These are phyloP conservation scores for Aspergillus glaucus DNA, from an alignment of 2,329 filamentous ascomycete species.

Conservation along the genomic window DNA sequence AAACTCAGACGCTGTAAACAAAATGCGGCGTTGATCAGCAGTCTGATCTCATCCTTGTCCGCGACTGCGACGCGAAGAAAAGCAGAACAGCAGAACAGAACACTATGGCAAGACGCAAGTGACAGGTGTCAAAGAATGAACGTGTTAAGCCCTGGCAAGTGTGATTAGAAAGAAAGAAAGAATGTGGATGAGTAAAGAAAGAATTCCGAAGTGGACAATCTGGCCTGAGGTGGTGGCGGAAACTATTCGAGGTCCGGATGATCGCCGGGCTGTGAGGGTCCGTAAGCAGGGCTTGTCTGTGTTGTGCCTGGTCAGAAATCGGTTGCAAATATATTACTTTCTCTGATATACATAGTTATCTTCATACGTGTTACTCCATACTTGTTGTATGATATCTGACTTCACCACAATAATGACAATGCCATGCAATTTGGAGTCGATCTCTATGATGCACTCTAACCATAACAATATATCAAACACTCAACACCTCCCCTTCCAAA, in stretches of 20 bases:
- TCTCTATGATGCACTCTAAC: constrained; percentile 1
- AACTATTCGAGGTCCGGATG: not conserved
- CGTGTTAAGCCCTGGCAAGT: not conserved
- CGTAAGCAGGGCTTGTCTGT: not conserved
- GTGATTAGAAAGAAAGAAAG: not conserved
- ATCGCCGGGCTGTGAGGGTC: not conserved
- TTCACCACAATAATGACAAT: too few relatives aligned
- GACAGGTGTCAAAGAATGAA: not conserved
- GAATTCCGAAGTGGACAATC: constrained; percentile 19
- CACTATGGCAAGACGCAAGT: not conserved
- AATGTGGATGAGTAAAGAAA: not conserved
- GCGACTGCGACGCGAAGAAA: not conserved
- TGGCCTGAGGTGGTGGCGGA: constrained; percentile 15
- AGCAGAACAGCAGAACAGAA: not conserved
- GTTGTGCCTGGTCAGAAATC: too few relatives aligned
- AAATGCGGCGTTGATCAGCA: not conserved
- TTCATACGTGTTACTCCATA: too few relatives aligned
- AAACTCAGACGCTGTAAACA: too few relatives aligned
- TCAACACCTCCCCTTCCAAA: constrained; percentile 12
- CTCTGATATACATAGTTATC: too few relatives aligned
- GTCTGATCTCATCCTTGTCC: not conserved
- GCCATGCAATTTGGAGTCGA: constrained; percentile 3
- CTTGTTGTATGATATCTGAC: too few relatives aligned
- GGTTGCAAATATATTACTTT: too few relatives aligned
- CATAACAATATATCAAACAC: constrained; percentile 4